A percentile compares a stretch with the other conserved stretches of the same genome.
Evolutionary conservation across 495 filamentous ascomycete species (phyloP).

Genomic region (Aspergillus bridgeri): DNA sequence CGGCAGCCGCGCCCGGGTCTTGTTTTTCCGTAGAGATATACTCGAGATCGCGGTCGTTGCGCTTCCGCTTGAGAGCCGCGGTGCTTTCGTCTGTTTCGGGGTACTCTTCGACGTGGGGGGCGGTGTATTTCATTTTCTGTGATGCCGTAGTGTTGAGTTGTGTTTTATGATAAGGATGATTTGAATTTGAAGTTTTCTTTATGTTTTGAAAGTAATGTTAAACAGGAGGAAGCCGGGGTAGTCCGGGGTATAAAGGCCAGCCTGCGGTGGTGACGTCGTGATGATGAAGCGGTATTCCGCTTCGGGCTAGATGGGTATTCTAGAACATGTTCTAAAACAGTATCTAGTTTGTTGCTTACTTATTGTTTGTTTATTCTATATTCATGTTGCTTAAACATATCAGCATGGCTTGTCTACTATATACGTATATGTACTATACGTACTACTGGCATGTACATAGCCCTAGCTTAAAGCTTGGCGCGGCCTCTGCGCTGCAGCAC

Average conservation of each 20-base stretch:
- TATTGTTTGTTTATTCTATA: too few relatives aligned
- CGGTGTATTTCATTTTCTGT: slow-evolving; percentile 24
- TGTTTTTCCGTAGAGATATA: not conserved
- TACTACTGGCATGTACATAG: not conserved
- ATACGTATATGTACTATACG: not conserved
- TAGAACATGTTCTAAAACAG: too few relatives aligned
- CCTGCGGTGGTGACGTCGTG: slow-evolving; percentile 9
- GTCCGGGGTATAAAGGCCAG: not conserved
- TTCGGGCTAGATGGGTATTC: too few relatives aligned
- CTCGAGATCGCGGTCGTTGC: slow-evolving; percentile 9
- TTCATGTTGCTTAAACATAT: too few relatives aligned
- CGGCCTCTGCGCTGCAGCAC: slow-evolving; percentile 34
- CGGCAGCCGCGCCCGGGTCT: not conserved
- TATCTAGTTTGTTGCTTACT: too few relatives aligned
- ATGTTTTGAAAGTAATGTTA: not conserved
- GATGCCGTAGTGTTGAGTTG: too few relatives aligned
- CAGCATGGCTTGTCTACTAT: not conserved
- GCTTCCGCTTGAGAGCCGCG: slow-evolving; percentile 20
- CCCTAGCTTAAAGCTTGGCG: slow-evolving; percentile 31
- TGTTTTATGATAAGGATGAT: not conserved
- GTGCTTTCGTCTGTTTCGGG: slow-evolving; percentile 15
- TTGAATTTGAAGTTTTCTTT: not conserved
- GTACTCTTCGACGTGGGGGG: slow-evolving; percentile 20
- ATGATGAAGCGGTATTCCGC: slow-evolving; percentile 1
- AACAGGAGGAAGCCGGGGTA: not conserved